Evolutionary conservation across 257 asterid species (phyloP), one percentile per base, ranked within the genome.

Genomic region (Solanum lycopersicoides): DNA sequence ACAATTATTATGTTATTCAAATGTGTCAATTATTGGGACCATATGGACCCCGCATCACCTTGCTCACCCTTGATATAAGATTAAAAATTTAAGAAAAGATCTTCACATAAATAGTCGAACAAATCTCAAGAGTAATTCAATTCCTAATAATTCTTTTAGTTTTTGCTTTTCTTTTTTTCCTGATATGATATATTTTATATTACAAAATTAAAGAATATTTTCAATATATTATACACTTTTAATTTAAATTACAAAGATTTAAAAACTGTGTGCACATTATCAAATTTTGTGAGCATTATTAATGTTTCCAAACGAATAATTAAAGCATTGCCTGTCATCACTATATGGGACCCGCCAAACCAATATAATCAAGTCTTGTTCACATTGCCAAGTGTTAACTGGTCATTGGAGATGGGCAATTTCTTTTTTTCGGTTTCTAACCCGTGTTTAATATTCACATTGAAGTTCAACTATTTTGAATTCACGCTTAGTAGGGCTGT

Each of bases 11-110:
- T 73, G 87, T 73, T 7, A 63, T 63, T 41, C 84, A 45, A 39
- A 39, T 83, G 45, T 84, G 69, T 65, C 88, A 88, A 88, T 88
- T 88, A 85, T 85, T 85, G 88, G 85, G 86, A 84, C 87, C 87
- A 83, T 53, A 21, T 53, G 44, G 87, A 76, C 28, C 82, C 86
- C 0, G 3, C 21, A 53, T 39, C 89, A 66, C 47, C 35, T 20
- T 72, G 85, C 85, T 34, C 28, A 25, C n/a, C n/a, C 44, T 32
- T 35, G 20, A 74, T 50, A 37, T 21, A 74, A 9, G 2, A 2
- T 11, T 18, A 35, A 20, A 28, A 12, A 1, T 25, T 59, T 20
- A 59, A 59, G 13, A 63, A 63, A n/a, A 0, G 15, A 63, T n/a
- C 14, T 23, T 63, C 30, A 63, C 30, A 1, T 30, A 68, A 28